phyloP scores from a whole-genome alignment of 306 rosid genomes.

The Delonix regia region DNA sequence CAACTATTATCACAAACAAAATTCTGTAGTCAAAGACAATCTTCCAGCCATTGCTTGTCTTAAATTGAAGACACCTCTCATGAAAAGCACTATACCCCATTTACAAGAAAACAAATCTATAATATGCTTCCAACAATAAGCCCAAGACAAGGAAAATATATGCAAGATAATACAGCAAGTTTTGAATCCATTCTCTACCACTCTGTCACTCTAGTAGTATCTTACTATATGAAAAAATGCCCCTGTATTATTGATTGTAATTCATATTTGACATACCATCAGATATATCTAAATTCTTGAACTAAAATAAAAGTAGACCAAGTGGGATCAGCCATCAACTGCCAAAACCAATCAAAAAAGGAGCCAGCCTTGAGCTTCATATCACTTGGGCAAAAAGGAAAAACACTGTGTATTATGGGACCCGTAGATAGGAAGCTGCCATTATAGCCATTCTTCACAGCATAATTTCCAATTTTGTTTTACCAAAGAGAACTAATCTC shows the following conservation, averaged over 20 bases:
- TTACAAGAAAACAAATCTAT: conserved; percentile 8
- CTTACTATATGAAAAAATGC: background rate
- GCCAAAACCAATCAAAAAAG: background rate
- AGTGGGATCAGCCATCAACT: background rate
- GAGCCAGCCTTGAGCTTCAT: background rate
- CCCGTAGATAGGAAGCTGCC: background rate
- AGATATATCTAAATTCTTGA: background rate
- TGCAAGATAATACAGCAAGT: conserved; percentile 11
- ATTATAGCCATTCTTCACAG: background rate
- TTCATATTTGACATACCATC: background rate
- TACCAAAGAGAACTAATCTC: background rate
- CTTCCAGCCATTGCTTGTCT: conserved; percentile 7
- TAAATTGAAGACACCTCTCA: background rate
- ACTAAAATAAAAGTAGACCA: background rate
- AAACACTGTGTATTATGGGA: background rate
- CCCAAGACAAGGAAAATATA: background rate
- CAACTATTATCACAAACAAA: conserved; percentile 22
- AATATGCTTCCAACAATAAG: conserved; percentile 6
- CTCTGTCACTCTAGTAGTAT: background rate
- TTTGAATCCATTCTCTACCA: background rate
- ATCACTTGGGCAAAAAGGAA: background rate
- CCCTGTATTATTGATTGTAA: background rate
- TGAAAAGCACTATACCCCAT: conserved; percentile 12
- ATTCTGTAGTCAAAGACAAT: conserved; percentile 1
- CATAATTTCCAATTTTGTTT: background rate